phyloP scores from a whole-genome alignment of 164 flowering plant species.

The Santalum album region DNA sequence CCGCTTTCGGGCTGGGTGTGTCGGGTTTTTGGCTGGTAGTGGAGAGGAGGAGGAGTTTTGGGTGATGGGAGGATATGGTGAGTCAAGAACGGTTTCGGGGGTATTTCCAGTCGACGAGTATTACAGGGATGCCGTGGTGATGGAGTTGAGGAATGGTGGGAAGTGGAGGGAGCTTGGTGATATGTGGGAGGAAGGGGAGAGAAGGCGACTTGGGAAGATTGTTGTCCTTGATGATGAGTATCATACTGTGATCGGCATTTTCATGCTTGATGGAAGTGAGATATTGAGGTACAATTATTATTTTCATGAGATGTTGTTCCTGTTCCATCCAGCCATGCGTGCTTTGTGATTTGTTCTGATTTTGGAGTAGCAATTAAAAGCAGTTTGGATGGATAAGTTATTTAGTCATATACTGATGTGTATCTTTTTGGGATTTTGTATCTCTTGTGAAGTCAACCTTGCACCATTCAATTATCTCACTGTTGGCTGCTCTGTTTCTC shows the following conservation, averaged over 20 bases:
- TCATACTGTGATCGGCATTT: conserved; percentile 29
- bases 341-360: neutral
- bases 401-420: too few relatives aligned
- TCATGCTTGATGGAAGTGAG: conserved; percentile 67
- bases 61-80: conserved; percentile 99
- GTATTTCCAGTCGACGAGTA: conserved; percentile 85
- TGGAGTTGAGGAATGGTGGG: conserved; percentile 53
- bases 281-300: conserved; percentile 50
- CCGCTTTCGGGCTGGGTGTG: conserved; percentile 75
- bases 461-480: too few relatives aligned
- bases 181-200: conserved; percentile 83
- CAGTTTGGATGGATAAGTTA: too few relatives aligned
- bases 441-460: too few relatives aligned
- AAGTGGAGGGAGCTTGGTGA: conserved; percentile 77
- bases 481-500: too few relatives aligned
- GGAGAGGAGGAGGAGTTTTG: conserved; percentile 71
- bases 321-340: neutral
- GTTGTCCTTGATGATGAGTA: conserved; percentile 46
- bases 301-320: neutral
- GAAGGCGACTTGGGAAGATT: conserved; percentile 58
- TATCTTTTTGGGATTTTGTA: too few relatives aligned
- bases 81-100: conserved; percentile 64
- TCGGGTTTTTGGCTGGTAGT: conserved; percentile 53
- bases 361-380: too few relatives aligned
- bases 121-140: conserved; percentile 70